Evolutionary conservation across 2,329 filamentous ascomycete species (phyloP).

Genomic region (Sordariomycetes sp.): DNA sequence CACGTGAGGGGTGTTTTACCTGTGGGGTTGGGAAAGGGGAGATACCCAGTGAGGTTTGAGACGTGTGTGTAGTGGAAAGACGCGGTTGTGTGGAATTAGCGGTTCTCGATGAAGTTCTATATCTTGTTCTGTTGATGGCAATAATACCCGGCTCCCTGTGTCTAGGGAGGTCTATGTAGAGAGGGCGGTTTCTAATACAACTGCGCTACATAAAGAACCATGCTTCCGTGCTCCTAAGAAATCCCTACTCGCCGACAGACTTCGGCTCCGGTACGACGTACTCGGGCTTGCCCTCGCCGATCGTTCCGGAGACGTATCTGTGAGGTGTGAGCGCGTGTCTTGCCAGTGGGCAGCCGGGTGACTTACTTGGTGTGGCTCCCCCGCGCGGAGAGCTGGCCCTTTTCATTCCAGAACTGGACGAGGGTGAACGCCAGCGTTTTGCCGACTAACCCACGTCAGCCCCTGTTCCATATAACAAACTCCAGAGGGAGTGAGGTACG

Average conservation of each 20-base stretch:
- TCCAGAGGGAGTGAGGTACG: background rate
- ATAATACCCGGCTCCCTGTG: background rate
- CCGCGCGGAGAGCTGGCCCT: conserved; percentile 48
- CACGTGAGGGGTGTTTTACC: no score
- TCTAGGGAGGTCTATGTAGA: background rate
- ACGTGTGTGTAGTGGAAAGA: no score
- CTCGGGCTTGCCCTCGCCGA: conserved; percentile 20
- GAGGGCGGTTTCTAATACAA: background rate
- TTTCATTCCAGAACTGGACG: conserved; percentile 45
- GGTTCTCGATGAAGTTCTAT: background rate
- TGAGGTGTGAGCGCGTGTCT: background rate
- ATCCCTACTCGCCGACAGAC: conserved; percentile 20
- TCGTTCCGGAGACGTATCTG: conserved; percentile 31
- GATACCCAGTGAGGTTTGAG: no score
- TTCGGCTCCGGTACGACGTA: conserved; percentile 24
- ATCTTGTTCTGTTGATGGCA: background rate
- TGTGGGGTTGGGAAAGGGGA: no score
- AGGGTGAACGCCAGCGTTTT: conserved; percentile 52
- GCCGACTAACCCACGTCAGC: conserved; percentile 33
- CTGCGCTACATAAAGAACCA: background rate
- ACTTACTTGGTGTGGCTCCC: conserved; percentile 57
- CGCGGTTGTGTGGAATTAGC: background rate
- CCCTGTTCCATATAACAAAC: background rate
- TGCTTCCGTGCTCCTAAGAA: background rate
- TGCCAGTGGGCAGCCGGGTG: background rate